phyloP scores from a whole-genome alignment of 495 filamentous ascomycete species.

The Podospora sp. region DNA sequence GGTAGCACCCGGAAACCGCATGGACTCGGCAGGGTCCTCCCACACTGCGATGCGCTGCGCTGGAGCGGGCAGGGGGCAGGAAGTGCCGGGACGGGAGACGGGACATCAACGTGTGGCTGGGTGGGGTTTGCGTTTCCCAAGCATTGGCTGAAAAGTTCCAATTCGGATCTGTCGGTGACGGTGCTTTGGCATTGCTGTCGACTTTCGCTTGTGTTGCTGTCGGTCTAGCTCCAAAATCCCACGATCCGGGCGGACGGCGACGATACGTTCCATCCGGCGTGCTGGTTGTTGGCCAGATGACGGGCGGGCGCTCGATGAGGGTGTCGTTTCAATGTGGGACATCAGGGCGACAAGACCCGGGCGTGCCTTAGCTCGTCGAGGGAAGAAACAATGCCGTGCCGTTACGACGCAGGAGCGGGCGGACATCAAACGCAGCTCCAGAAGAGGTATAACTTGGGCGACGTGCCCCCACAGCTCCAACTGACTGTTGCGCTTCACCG shows the following conservation, averaged over 20 bases:
- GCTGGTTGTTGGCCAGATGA: background rate
- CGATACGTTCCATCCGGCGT: background rate
- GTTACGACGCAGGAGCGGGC: background rate
- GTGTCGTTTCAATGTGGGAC: background rate
- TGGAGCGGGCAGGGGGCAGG: background rate
- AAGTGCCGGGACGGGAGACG: background rate
- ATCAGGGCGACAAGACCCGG: background rate
- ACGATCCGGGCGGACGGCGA: background rate
- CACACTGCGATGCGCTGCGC: background rate
- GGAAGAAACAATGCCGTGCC: background rate
- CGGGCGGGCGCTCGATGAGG: background rate
- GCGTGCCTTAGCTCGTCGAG: background rate
- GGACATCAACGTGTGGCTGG: background rate
- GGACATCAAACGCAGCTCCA: background rate
- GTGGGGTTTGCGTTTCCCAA: background rate
- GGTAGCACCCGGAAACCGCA: background rate
- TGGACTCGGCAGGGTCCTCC: background rate
- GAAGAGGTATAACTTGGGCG: background rate
- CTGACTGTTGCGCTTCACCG: constrained; percentile 1
- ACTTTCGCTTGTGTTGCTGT: background rate
- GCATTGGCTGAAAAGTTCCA: background rate
- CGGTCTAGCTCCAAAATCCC: background rate
- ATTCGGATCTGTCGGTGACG: background rate
- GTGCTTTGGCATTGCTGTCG: background rate
- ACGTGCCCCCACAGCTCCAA: background rate